Base-by-base conservation (phyloP, 1,284 basidiomycete species). In the Neotropicomus parvogracilis region DNA sequence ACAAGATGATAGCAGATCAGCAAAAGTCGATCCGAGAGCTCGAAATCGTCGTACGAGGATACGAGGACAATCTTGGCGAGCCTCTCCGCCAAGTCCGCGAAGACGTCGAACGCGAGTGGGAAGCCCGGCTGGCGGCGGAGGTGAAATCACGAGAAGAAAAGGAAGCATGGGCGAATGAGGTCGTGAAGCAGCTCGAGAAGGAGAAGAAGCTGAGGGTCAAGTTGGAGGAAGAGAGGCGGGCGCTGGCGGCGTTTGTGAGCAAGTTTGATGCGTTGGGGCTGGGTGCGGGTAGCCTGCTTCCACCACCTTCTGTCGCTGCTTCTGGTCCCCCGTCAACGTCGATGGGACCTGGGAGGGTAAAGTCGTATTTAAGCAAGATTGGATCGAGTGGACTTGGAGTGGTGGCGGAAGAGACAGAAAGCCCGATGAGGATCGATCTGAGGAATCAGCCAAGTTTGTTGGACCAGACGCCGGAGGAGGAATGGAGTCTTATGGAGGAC, bases 91-190 rank as follows among this genome's bases (percentile, higher is more conserved):
- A 81, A 38, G 83, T 89, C 3, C 75, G 81, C 34, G 88, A 91
- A 62, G 88, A 91, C 47, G 85, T 91, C 4, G 89, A 91, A 69
- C 79, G 73, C 54, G 89, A 94, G 63, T 93, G 85, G 83, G 59
- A 68, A 8, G 73, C 52, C 3, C 82, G 79, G 63, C 63, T 92
- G 1, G 79, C 81, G 27, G 75, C 74, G 21, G 80, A 91, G 62
- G 70, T 74, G 48, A 74, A 69, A 56, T 73, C 73, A 55, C 64
- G 81, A 17, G 80, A 84, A 60, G 84, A 86, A 64, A 82, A 80
- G 61, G 79, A 85, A 53, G 74, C 67, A 19, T 89, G 85, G 84
- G 81, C 83, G 2, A 73, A 75, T 16, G 85, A 88, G 59, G 67
- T 88, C 6, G 80, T 85, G 32, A 80, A 75, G 54, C 78, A 84